These are phyloP conservation scores for Puccinia coronata DNA, from an alignment of 1,284 basidiomycete genomes.

Conservation along the genomic window DNA sequence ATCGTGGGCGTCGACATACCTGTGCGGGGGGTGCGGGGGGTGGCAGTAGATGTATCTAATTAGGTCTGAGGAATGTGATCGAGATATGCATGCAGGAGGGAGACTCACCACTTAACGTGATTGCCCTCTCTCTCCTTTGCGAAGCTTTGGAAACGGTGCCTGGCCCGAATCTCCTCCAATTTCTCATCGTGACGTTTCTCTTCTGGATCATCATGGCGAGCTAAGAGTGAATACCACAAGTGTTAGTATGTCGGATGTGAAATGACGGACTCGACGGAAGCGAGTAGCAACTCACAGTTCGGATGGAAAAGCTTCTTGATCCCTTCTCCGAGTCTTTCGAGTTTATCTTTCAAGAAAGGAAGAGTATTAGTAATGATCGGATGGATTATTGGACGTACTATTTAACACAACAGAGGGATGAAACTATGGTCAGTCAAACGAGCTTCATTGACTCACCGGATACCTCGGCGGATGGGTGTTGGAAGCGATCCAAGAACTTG, in stretches of 20 bases:
- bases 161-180: slow-evolving; percentile 6
- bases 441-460: neutral
- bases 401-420: neutral
- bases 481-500: neutral
- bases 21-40: slow-evolving; percentile 12
- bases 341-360: slow-evolving; percentile 10
- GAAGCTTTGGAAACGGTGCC: slow-evolving; percentile 81
- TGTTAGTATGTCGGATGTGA: neutral
- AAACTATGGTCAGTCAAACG: too few relatives aligned
- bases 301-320: slow-evolving; percentile 22
- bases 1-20: slow-evolving; percentile 61
- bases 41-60: neutral
- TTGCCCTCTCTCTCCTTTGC: slow-evolving; percentile 68
- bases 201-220: slow-evolving; percentile 46
- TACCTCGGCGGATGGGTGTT: neutral
- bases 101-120: slow-evolving; percentile 83
- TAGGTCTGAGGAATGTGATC: neutral
- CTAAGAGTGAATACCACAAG: slow-evolving; percentile 8
- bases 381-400: neutral
- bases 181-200: slow-evolving; percentile 31
- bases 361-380: neutral
- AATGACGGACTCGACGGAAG: neutral
- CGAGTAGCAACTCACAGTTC: neutral
- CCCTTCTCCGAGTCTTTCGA: slow-evolving; percentile 13
- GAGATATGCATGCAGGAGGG: slow-evolving; percentile 1